Percentiles rank a stretch among this genome's conserved stretches.
phyloP scores from a whole-genome alignment of 257 asterid genomes.

The Przewalskia tangutica region DNA sequence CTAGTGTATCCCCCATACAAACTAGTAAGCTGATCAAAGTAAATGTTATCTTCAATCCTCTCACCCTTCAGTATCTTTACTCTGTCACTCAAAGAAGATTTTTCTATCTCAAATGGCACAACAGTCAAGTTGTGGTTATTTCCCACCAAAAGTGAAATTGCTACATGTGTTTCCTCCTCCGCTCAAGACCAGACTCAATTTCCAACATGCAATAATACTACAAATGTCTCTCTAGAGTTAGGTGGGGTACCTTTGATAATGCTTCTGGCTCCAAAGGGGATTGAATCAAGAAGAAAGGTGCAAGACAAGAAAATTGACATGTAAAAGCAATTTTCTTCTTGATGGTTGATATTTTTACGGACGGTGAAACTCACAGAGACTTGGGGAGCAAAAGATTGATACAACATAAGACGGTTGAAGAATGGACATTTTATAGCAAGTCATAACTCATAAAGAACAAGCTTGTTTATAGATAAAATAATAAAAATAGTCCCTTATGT shows the following conservation, averaged over 20 bases:
- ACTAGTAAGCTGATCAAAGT: too few species aligned
- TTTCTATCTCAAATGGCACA: slow-evolving; percentile 4
- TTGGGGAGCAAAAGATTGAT: not conserved
- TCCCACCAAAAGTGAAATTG: slow-evolving; percentile 77
- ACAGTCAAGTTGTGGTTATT: slow-evolving; percentile 74
- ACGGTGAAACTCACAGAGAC: not conserved
- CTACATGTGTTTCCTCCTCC: slow-evolving; percentile 69
- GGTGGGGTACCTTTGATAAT: not conserved
- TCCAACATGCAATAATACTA: too few species aligned
- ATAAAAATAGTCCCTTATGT: too few species aligned
- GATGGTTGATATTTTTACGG: not conserved
- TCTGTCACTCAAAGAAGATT: too few species aligned
- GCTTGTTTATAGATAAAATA: too few species aligned
- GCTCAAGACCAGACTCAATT: slow-evolving; percentile 63
- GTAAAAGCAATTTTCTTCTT: not conserved
- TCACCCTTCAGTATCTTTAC: too few species aligned
- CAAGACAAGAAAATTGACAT: not conserved
- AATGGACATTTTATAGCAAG: not conserved
- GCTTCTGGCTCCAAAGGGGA: too few species aligned
- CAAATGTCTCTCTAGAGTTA: too few species aligned
- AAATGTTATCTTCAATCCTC: too few species aligned
- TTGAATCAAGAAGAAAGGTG: not conserved
- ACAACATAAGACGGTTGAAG: not conserved
- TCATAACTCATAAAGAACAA: not conserved
- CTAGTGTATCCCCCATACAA: too few species aligned